Conservation (phyloP, 2,329 filamentous ascomycete genomes). For the Neurospora sp. region DNA sequence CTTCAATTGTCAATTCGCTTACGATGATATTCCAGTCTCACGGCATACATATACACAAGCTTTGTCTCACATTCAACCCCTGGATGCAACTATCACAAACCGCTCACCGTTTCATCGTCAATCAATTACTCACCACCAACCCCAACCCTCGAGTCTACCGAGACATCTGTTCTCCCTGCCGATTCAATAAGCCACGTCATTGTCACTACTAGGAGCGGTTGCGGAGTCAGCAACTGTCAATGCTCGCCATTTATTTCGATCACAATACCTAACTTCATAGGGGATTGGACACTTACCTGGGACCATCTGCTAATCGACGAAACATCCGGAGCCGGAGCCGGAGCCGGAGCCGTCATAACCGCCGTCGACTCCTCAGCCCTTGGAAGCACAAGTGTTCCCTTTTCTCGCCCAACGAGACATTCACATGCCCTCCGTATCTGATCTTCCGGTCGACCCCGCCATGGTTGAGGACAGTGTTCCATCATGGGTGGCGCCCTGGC, state of each 20-base stretch:
- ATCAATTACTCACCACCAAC: neutral
- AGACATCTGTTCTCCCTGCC: neutral
- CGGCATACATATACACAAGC: neutral
- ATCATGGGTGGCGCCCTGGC: neutral
- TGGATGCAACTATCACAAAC: neutral
- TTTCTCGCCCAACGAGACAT: neutral
- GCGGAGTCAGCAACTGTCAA: neutral
- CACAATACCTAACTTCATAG: too few species aligned
- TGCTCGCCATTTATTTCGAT: neutral
- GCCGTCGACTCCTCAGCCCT: neutral
- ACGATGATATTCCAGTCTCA: neutral
- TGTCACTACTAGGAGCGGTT: too few species aligned
- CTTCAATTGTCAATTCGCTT: neutral
- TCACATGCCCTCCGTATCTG: neutral
- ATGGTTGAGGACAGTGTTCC: neutral
- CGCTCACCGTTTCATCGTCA: neutral
- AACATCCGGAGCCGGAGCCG: neutral
- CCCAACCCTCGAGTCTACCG: neutral
- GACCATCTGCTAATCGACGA: neutral
- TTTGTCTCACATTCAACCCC: neutral
- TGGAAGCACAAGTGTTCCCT: neutral
- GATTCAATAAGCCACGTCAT: neutral
- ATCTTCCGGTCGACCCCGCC: neutral
- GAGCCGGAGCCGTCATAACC: neutral
- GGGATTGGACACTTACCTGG: neutral